phyloP scores from a whole-genome alignment of 2,329 filamentous ascomycete species.

The Penicillium hesseltinei region DNA sequence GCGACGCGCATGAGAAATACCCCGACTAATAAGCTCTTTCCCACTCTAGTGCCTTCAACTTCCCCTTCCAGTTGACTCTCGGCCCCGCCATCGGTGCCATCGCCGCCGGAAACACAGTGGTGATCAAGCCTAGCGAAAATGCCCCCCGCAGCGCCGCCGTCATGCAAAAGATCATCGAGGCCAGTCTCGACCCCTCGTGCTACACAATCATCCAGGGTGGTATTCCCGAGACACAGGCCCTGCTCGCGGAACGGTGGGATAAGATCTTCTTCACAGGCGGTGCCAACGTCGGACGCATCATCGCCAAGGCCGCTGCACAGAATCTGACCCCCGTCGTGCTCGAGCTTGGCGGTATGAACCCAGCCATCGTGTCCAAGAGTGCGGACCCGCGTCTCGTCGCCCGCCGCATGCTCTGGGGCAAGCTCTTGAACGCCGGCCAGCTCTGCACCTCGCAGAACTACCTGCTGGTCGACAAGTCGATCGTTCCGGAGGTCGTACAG shows the following conservation, averaged over 20 bases:
- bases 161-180: slow-evolving; percentile 73
- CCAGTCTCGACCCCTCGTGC: slow-evolving; percentile 71
- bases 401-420: slow-evolving; percentile 82
- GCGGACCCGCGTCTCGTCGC: slow-evolving; percentile 79
- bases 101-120: slow-evolving; percentile 81
- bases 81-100: slow-evolving; percentile 85
- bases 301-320: slow-evolving; percentile 84
- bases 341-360: slow-evolving; percentile 89
- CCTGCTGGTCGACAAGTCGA: slow-evolving; percentile 73
- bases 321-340: slow-evolving; percentile 83
- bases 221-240: slow-evolving; percentile 72
- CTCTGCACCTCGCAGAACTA: slow-evolving; percentile 94
- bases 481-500: slow-evolving; percentile 69
- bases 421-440: slow-evolving; percentile 82
- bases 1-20: neutral
- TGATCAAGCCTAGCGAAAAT: slow-evolving; percentile 88
- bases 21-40: neutral
- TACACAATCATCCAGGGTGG: slow-evolving; percentile 79
- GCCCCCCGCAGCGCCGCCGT: slow-evolving; percentile 74
- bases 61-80: slow-evolving; percentile 78
- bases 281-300: slow-evolving; percentile 74
- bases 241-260: slow-evolving; percentile 90
- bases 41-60: slow-evolving; percentile 73
- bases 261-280: slow-evolving; percentile 97
- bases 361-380: slow-evolving; percentile 83